phyloP scores from a whole-genome alignment of 2,329 filamentous ascomycete genomes.

The Penicillium sp. region DNA sequence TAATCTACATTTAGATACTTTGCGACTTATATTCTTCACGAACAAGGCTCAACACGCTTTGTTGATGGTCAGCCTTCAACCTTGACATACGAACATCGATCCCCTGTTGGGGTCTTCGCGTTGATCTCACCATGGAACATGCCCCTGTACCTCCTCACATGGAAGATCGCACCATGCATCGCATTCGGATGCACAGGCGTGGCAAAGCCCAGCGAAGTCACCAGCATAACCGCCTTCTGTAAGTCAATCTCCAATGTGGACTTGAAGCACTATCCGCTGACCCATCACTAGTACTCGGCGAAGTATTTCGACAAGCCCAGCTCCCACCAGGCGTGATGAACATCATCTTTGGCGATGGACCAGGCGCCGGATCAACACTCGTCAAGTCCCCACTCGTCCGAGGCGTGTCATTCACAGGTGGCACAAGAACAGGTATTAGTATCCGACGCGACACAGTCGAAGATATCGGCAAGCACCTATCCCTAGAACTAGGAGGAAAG shows the following conservation, averaged over 20 bases:
- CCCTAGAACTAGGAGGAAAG: conserved; percentile 20
- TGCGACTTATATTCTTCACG: conserved; percentile 6
- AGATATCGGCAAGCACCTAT: conserved; percentile 23
- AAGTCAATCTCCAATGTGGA: not conserved
- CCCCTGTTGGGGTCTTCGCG: conserved; percentile 17
- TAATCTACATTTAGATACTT: conserved; percentile 1
- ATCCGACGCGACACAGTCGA: conserved; percentile 20
- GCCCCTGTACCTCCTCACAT: conserved; percentile 19
- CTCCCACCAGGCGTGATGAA: conserved; percentile 18
- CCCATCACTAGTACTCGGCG: conserved; percentile 10
- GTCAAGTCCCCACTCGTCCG: conserved; percentile 14
- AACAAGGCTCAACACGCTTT: conserved; percentile 6
- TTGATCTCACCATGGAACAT: conserved; percentile 24
- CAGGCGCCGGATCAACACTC: conserved; percentile 12
- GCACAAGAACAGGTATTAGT: conserved; percentile 14
- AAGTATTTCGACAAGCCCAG: conserved; percentile 14
- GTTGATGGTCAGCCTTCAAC: conserved; percentile 26
- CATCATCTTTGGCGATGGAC: conserved; percentile 14
- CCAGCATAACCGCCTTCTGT: conserved; percentile 18
- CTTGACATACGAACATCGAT: conserved; percentile 22
- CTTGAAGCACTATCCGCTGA: not conserved
- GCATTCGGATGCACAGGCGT: conserved; percentile 21
- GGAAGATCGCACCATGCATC: conserved; percentile 23
- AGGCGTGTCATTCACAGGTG: conserved; percentile 20
- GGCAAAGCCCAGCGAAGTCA: conserved; percentile 19